Percentiles rank a stretch among this genome's conserved stretches.
These are phyloP conservation scores for Penicillium digitatum DNA, from an alignment of 2,329 filamentous ascomycete species.

Conservation along the genomic window DNA sequence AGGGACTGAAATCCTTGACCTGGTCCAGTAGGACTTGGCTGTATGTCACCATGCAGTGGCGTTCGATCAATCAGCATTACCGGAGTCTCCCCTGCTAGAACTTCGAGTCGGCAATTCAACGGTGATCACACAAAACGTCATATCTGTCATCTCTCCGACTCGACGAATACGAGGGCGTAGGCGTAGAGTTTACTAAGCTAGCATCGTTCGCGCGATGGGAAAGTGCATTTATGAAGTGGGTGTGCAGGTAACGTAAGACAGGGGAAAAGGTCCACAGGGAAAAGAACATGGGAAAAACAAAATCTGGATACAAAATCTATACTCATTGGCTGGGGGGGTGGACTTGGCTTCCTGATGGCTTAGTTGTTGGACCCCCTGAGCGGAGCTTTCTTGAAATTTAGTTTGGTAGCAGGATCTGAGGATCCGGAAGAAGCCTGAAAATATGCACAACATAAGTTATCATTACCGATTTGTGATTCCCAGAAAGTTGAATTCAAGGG, in stretches of 20 bases:
- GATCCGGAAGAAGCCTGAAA: background rate
- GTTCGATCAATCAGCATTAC: slow-evolving; percentile 6
- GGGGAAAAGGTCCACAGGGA: slow-evolving; percentile 2
- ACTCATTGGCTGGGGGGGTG: background rate
- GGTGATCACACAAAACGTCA: background rate
- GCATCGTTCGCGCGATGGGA: background rate
- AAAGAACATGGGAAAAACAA: background rate
- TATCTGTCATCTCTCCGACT: background rate
- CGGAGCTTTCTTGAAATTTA: background rate
- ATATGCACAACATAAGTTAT: no score
- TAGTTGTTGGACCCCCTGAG: background rate
- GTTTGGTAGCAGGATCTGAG: background rate
- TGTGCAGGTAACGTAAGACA: background rate
- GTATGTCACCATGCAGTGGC: slow-evolving; percentile 3
- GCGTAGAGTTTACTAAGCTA: background rate
- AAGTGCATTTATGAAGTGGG: background rate
- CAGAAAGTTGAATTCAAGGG: background rate
- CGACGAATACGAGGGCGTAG: background rate
- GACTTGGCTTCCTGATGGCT: background rate
- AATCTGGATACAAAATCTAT: background rate
- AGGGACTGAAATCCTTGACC: background rate
- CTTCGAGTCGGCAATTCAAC: background rate
- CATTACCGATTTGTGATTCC: background rate
- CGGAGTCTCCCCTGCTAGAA: background rate
- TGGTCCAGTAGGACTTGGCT: background rate